Evolutionary conservation across 192 early-diverging fungal genomes (phyloP).

Genomic region (Dimargaris verticillata): DNA sequence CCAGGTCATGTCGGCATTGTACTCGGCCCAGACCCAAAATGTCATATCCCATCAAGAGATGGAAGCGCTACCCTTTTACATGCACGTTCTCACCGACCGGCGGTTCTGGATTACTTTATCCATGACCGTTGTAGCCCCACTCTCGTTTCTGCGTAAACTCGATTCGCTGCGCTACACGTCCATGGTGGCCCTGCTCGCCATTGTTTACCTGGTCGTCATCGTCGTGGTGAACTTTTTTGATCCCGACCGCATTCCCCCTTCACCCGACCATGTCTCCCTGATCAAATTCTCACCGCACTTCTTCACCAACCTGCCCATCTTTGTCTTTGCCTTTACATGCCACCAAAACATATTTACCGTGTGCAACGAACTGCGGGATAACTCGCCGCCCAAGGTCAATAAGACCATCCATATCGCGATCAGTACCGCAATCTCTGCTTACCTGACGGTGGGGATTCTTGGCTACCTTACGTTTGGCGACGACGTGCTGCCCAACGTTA

Average conservation of each 20-base stretch:
- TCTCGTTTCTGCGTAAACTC: conserved; percentile 63
- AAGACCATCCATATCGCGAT: conserved; percentile 59
- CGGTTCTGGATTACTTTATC: conserved; percentile 75
- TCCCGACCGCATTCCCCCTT: conserved; percentile 37
- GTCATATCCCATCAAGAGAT: background rate
- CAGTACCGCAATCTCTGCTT: conserved; percentile 52
- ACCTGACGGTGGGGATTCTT: conserved; percentile 70
- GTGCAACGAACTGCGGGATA: conserved; percentile 86
- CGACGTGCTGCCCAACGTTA: conserved; percentile 63
- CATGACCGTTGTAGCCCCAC: conserved; percentile 52
- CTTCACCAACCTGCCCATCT: conserved; percentile 75
- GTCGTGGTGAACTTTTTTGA: conserved; percentile 61
- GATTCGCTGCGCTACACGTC: conserved; percentile 86
- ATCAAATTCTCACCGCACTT: conserved; percentile 41
- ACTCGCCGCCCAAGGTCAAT: conserved; percentile 49
- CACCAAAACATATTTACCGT: conserved; percentile 97
- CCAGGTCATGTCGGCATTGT: conserved; percentile 31
- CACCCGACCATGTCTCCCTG: conserved; percentile 37
- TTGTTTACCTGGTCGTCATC: conserved; percentile 72
- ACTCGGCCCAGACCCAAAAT: background rate
- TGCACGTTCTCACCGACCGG: conserved; percentile 34
- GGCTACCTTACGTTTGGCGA: conserved; percentile 90
- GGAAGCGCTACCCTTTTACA: conserved; percentile 2
- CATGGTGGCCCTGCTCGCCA: conserved; percentile 65
- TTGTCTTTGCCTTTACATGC: conserved; percentile 98